Percentiles rank a stretch among this genome's conserved stretches.
Conservation (phyloP, 2,329 filamentous ascomycete genomes). For the Arthroderma sp. region DNA sequence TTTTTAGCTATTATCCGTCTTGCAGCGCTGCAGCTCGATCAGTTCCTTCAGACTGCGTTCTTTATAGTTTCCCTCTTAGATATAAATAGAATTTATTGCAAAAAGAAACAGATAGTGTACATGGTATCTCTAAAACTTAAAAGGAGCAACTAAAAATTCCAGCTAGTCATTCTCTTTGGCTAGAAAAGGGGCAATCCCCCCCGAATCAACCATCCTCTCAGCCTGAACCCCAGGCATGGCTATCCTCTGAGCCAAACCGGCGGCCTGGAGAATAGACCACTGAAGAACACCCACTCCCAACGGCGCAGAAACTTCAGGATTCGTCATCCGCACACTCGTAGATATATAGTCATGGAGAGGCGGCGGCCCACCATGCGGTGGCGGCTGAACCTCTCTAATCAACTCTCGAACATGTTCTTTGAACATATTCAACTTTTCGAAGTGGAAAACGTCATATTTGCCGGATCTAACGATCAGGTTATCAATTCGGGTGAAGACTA, state of each 20-base stretch:
- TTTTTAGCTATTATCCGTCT: no score
- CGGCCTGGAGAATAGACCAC: conserved; percentile 51
- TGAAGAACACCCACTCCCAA: conserved; percentile 50
- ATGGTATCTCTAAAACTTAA: no score
- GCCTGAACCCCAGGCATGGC: no score
- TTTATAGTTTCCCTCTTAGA: no score
- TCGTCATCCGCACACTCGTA: conserved; percentile 41
- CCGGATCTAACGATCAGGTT: conserved; percentile 31
- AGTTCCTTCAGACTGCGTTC: no score
- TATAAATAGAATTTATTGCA: no score
- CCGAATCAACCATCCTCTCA: no score
- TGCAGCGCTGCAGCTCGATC: no score
- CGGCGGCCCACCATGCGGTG: conserved; percentile 24
- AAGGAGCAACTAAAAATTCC: no score
- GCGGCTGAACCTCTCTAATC: conserved; percentile 31
- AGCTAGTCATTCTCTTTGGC: no score
- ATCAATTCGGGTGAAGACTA: conserved; percentile 56
- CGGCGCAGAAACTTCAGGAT: conserved; percentile 35
- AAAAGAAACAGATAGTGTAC: no score
- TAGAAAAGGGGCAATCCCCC: no score
- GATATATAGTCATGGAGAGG: conserved; percentile 48
- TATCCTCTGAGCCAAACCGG: conserved; percentile 35
- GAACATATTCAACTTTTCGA: conserved; percentile 21
- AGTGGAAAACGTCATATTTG: conserved; percentile 11
- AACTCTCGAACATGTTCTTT: conserved; percentile 23